phyloP scores from a whole-genome alignment of 2,329 filamentous ascomycete genomes.

The Laburnicola sp. region DNA sequence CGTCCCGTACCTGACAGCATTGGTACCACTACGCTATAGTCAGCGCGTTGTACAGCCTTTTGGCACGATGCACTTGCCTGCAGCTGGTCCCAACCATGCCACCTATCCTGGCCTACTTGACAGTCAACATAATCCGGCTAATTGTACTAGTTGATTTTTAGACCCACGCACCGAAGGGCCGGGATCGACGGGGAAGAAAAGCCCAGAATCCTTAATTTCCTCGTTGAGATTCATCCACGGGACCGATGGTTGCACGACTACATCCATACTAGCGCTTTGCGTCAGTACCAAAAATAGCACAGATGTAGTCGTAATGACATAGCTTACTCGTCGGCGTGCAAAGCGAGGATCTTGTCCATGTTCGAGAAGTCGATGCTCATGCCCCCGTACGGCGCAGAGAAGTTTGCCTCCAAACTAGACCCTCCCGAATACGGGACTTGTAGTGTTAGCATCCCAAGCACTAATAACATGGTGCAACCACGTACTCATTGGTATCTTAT shows the following conservation, averaged over 20 bases:
- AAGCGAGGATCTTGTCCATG: constrained; percentile 79
- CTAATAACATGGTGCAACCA: not conserved
- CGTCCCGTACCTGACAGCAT: constrained; percentile 78
- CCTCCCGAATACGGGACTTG: constrained; percentile 81
- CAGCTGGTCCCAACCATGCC: constrained; percentile 81
- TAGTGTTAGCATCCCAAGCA: not conserved
- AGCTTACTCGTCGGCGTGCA: constrained; percentile 73
- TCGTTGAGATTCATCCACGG: constrained; percentile 91
- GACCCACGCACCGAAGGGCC: constrained; percentile 57
- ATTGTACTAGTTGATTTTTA: not conserved
- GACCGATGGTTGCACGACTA: constrained; percentile 87
- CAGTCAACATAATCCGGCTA: constrained; percentile 19
- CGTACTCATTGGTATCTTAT: constrained; percentile 72
- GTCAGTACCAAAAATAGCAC: constrained; percentile 20
- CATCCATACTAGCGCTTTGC: constrained; percentile 65
- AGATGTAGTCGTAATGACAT: not conserved
- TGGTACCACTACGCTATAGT: constrained; percentile 64
- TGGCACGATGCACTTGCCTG: constrained; percentile 30
- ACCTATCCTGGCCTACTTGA: constrained; percentile 67
- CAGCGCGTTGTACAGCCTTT: constrained; percentile 33
- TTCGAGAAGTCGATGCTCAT: constrained; percentile 86
- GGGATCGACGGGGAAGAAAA: constrained; percentile 92
- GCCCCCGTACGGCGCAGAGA: constrained; percentile 82
- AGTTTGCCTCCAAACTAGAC: constrained; percentile 85
- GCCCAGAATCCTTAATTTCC: constrained; percentile 68